phyloP scores from a whole-genome alignment of 1,284 basidiomycete species.

The Gymnopus androsaceus region DNA sequence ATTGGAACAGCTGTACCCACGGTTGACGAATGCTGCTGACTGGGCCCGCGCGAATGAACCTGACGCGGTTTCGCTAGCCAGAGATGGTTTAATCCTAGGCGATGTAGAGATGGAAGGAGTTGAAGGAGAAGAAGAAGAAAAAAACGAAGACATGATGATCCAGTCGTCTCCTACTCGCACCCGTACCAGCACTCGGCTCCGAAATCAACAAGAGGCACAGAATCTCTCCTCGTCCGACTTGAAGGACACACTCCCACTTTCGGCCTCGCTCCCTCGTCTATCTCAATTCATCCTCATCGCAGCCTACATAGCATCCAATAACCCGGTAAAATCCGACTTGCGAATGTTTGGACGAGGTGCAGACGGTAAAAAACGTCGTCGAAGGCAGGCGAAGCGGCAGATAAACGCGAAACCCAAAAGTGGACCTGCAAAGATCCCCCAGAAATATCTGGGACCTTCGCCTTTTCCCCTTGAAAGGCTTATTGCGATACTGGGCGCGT shows the following conservation, averaged over 20 bases:
- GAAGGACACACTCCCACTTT: slow-evolving; percentile 4
- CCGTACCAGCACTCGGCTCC: slow-evolving; percentile 9
- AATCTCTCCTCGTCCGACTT: neutral
- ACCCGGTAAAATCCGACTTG: slow-evolving; percentile 80
- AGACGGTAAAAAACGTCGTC: slow-evolving; percentile 65
- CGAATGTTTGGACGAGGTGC: slow-evolving; percentile 77
- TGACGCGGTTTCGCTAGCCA: slow-evolving; percentile 33
- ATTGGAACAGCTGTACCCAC: slow-evolving; percentile 65
- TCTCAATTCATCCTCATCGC: slow-evolving; percentile 81
- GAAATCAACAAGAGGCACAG: neutral
- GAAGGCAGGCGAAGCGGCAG: slow-evolving; percentile 32
- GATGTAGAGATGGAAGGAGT: slow-evolving; percentile 2
- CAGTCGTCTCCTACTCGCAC: slow-evolving; percentile 9
- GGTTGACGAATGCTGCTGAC: slow-evolving; percentile 57
- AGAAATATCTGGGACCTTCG: slow-evolving; percentile 79
- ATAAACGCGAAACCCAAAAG: slow-evolving; percentile 32
- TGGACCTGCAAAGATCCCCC: slow-evolving; percentile 63
- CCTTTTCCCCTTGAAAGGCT: slow-evolving; percentile 84
- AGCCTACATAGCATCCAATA: slow-evolving; percentile 84
- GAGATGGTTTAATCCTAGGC: slow-evolving; percentile 20
- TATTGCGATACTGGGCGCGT: slow-evolving; percentile 78
- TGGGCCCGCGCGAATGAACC: slow-evolving; percentile 56
- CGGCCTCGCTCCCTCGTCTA: slow-evolving; percentile 51
- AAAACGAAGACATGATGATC: neutral
- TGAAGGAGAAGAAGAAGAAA: slow-evolving; percentile 3